These are phyloP conservation scores for Cokeromyces recurvatus DNA, from an alignment of 371 early-diverging fungal genomes.

Conservation along the genomic window DNA sequence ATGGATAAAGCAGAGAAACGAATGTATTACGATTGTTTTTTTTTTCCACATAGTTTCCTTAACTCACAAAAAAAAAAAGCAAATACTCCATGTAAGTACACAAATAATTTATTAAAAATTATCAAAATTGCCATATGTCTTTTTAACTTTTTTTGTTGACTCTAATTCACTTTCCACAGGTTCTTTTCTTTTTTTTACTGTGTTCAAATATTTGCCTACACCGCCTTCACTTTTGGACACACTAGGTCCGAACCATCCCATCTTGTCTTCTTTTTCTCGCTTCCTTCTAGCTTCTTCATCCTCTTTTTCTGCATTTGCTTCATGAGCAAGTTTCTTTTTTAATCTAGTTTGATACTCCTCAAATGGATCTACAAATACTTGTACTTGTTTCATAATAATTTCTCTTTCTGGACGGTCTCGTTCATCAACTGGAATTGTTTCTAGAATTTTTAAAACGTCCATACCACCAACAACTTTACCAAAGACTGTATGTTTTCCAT, in stretches of 20 bases:
- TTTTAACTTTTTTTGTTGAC: neutral
- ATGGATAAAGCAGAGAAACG: no score
- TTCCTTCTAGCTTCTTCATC: slow-evolving; percentile 33
- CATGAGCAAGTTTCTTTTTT: slow-evolving; percentile 42
- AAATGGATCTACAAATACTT: slow-evolving; percentile 83
- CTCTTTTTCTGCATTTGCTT: slow-evolving; percentile 40
- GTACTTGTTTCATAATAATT: slow-evolving; percentile 68
- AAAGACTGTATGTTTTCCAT: slow-evolving; percentile 90
- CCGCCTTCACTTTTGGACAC: slow-evolving; percentile 28
- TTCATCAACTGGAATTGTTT: slow-evolving; percentile 66
- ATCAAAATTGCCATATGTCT: slow-evolving; percentile 35
- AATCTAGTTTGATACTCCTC: slow-evolving; percentile 66
- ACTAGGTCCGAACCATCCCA: slow-evolving; percentile 75
- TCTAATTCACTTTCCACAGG: slow-evolving; percentile 1
- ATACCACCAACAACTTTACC: slow-evolving; percentile 84
- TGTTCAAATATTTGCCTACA: slow-evolving; percentile 68
- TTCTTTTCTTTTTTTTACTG: slow-evolving; percentile 11
- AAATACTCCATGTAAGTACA: neutral
- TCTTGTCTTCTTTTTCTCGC: slow-evolving; percentile 48
- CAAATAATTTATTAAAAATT: slow-evolving; percentile 21
- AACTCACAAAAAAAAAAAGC: neutral
- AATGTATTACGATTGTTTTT: no score
- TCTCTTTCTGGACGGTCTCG: slow-evolving; percentile 69
- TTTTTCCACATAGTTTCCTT: slow-evolving; percentile 3
- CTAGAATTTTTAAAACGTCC: slow-evolving; percentile 77